Conservation (phyloP, 129 eudicot species). For the Tagetes patula region DNA sequence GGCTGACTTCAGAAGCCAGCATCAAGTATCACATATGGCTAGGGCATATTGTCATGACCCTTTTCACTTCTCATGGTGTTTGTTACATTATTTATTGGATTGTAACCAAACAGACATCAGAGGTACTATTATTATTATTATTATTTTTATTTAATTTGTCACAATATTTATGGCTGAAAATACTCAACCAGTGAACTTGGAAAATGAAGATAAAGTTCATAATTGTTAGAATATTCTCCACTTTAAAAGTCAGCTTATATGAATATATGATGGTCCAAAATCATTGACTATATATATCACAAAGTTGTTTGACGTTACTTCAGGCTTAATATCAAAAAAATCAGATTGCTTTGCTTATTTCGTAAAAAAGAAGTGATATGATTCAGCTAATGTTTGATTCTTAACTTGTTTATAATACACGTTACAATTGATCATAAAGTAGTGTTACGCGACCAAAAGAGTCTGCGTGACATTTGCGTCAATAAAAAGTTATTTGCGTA, state of each 20-base stretch:
- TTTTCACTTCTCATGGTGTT: slow-evolving; percentile 79
- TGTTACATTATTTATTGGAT: slow-evolving; percentile 67
- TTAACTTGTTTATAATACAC: no score
- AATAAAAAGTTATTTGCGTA: no score
- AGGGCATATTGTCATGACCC: slow-evolving; percentile 61
- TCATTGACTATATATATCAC: slow-evolving; percentile 11
- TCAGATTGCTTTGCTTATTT: no score
- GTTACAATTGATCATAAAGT: no score
- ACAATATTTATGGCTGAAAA: slow-evolving; percentile 7
- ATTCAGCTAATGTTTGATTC: no score
- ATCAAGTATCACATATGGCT: slow-evolving; percentile 93
- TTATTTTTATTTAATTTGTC: not conserved
- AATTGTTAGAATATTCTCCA: slow-evolving; percentile 24
- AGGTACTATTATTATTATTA: slow-evolving; percentile 42
- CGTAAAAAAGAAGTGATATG: no score
- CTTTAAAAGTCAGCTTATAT: slow-evolving; percentile 16
- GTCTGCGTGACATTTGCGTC: no score
- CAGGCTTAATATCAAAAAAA: no score
- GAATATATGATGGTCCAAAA: slow-evolving; percentile 15
- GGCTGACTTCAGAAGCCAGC: slow-evolving; percentile 74
- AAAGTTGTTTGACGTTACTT: not conserved
- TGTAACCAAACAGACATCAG: slow-evolving; percentile 45
- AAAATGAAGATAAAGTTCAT: slow-evolving; percentile 17
- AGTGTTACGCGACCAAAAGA: no score
- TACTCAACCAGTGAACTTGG: slow-evolving; percentile 25